Conservation (phyloP, 2,329 filamentous ascomycete genomes). For the Epichloe baconii region DNA sequence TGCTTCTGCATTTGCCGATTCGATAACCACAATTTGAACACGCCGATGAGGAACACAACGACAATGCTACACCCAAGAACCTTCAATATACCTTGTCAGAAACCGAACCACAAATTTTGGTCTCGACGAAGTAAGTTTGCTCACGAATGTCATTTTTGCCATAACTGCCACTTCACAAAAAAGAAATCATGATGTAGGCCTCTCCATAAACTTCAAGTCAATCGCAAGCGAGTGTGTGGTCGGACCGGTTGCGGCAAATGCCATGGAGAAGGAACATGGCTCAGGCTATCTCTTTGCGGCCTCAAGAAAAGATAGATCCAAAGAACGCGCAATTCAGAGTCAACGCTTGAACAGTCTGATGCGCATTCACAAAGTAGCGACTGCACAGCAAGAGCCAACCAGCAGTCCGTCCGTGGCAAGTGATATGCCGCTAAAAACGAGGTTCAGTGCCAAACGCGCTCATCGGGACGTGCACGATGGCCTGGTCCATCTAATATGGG, state of each 20-base stretch:
- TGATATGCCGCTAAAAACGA: not conserved
- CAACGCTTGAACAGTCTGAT: not conserved
- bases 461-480: not conserved
- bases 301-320: not conserved
- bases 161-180: slow-evolving; percentile 64
- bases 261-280: slow-evolving; percentile 1
- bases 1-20: slow-evolving; percentile 43
- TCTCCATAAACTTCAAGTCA: slow-evolving; percentile 1
- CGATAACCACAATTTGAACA: slow-evolving; percentile 52
- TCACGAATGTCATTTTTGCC: slow-evolving; percentile 82
- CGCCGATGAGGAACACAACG: slow-evolving; percentile 54
- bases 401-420: slow-evolving; percentile 5
- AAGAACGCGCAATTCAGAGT: not conserved
- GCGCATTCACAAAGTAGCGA: not conserved
- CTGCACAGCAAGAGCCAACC: slow-evolving; percentile 5
- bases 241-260: not conserved
- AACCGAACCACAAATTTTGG: too few species aligned
- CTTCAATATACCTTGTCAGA: slow-evolving; percentile 27
- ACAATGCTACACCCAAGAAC: slow-evolving; percentile 60
- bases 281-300: not conserved
- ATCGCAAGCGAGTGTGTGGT: not conserved
- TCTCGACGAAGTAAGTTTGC: slow-evolving; percentile 20
- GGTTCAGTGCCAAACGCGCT: not conserved
- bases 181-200: slow-evolving; percentile 23
- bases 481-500: not conserved